A percentile compares a stretch with the other conserved stretches of the same genome.
phyloP scores from a whole-genome alignment of 2,329 filamentous ascomycete species.

The Sporothrix pallida region DNA sequence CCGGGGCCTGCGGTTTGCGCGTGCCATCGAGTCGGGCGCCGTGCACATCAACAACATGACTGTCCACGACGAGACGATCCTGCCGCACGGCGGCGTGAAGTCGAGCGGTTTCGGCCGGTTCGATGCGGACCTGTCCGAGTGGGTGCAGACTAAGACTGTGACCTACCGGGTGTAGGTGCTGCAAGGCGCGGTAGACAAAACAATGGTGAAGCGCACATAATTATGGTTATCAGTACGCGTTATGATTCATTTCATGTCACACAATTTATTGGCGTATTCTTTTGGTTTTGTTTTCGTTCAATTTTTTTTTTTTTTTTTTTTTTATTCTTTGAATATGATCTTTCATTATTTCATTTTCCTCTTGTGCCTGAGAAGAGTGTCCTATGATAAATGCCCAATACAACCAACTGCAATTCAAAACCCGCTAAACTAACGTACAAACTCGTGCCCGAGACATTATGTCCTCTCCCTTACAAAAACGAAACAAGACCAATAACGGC shows the following conservation, averaged over 20 bases:
- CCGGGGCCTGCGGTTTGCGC: constrained; percentile 63
- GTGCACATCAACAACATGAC: constrained; percentile 72
- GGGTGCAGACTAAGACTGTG: constrained; percentile 67
- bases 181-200: background rate
- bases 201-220: background rate
- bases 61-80: constrained; percentile 66
- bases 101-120: constrained; percentile 69
- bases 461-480: constrained; percentile 23
- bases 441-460: background rate
- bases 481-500: constrained; percentile 29
- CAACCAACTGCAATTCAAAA: background rate
- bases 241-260: constrained; percentile 7
- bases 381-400: background rate
- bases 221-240: background rate
- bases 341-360: background rate
- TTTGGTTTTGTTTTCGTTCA: background rate
- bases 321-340: background rate
- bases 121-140: constrained; percentile 62
- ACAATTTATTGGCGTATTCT: background rate
- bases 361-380: constrained; percentile 4
- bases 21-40: constrained; percentile 68
- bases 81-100: constrained; percentile 73
- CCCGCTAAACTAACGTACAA: background rate
- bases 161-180: constrained; percentile 50
- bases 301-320: background rate